A percentile compares a stretch with the other conserved stretches of the same genome.
phyloP scores from a whole-genome alignment of 2,329 filamentous ascomycete genomes.

The Cordyceps fumosorosea region DNA sequence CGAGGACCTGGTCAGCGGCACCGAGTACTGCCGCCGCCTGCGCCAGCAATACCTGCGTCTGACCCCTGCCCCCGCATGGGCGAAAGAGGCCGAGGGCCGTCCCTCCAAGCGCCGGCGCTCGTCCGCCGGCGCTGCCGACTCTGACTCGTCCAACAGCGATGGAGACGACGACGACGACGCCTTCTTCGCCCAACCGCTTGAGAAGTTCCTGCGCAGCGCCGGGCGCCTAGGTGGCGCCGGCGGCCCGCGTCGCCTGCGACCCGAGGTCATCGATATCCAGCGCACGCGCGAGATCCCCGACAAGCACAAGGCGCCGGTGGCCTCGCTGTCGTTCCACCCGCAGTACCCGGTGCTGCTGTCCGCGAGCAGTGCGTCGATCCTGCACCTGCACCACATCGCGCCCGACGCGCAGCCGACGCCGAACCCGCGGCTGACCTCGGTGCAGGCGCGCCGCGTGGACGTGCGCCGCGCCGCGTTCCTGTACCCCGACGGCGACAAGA shows the following conservation, averaged over 20 bases:
- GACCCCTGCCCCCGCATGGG: slow-evolving; percentile 57
- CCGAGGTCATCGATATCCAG: slow-evolving; percentile 87
- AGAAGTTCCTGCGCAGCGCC: slow-evolving; percentile 70
- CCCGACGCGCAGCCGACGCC: slow-evolving; percentile 67
- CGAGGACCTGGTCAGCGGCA: slow-evolving; percentile 81
- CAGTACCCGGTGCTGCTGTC: slow-evolving; percentile 82
- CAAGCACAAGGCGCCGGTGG: slow-evolving; percentile 70
- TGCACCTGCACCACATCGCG: slow-evolving; percentile 85
- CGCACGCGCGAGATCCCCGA: slow-evolving; percentile 79
- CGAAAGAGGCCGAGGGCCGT: slow-evolving; percentile 41
- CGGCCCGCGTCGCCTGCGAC: slow-evolving; percentile 58
- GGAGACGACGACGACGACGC: slow-evolving; percentile 48
- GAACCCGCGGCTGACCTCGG: slow-evolving; percentile 83
- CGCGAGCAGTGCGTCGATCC: slow-evolving; percentile 74
- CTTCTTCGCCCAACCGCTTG: slow-evolving; percentile 67
- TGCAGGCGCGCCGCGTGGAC: slow-evolving; percentile 80
- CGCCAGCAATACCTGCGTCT: slow-evolving; percentile 66
- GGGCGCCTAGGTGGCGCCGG: slow-evolving; percentile 54
- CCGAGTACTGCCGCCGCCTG: slow-evolving; percentile 75
- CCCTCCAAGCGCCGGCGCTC: slow-evolving; percentile 47
- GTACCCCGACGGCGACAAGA: slow-evolving; percentile 62
- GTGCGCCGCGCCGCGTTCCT: slow-evolving; percentile 79
- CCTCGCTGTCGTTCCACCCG: slow-evolving; percentile 84
- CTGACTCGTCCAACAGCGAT: slow-evolving; percentile 38
- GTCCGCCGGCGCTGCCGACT: slow-evolving; percentile 29